phyloP scores from a whole-genome alignment of 768 basidiomycete genomes.

The Auricularia sp. region DNA sequence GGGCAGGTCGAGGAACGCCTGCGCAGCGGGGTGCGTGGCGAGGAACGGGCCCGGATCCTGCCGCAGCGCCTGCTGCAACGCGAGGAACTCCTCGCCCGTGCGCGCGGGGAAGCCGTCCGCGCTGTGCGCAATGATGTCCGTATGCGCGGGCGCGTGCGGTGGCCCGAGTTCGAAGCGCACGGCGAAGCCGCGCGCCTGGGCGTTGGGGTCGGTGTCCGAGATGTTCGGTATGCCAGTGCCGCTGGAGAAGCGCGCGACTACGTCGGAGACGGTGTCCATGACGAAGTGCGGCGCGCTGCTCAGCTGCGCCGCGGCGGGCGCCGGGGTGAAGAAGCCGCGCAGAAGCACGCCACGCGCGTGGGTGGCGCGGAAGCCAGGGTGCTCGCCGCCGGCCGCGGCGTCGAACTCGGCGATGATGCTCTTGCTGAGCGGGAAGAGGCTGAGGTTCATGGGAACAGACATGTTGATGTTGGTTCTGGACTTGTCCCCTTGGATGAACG shows the following conservation, averaged over 20 bases:
- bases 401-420: not conserved
- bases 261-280: constrained; percentile 1
- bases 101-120: constrained; percentile 11
- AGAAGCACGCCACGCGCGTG: constrained; percentile 12
- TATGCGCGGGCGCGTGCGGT: constrained; percentile 5
- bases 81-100: constrained; percentile 12
- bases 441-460: not conserved
- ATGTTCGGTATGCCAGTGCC: constrained; percentile 12
- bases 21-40: constrained; percentile 7
- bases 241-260: constrained; percentile 11
- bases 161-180: constrained; percentile 10
- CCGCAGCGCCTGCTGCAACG: constrained; percentile 9
- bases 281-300: constrained; percentile 11
- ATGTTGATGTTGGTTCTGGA: not conserved
- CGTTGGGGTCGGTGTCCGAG: constrained; percentile 14
- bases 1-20: constrained; percentile 8
- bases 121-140: constrained; percentile 15
- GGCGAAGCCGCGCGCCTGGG: constrained; percentile 13
- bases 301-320: constrained; percentile 5
- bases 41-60: constrained; percentile 4
- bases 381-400: not conserved
- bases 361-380: constrained; percentile 2
- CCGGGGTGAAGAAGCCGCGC: constrained; percentile 10
- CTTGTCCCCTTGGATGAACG: too few species aligned
- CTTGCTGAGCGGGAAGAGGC: not conserved